A percentile compares a stretch with the other conserved stretches of the same genome.
Evolutionary conservation across 164 flowering plant genomes (phyloP).

Genomic region (Stephania japonica): DNA sequence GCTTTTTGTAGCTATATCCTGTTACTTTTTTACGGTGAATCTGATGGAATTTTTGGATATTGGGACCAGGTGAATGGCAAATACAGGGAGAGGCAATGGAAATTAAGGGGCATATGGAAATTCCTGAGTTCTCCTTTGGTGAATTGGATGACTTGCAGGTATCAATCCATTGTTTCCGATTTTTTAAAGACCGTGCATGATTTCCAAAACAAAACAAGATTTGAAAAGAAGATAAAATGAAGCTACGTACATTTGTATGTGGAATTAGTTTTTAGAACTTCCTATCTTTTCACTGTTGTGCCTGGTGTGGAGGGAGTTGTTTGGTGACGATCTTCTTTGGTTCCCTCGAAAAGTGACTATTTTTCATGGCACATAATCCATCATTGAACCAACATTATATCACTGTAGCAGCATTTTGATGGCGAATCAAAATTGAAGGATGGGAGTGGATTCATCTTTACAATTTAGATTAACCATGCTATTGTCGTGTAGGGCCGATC

Average conservation of each 20-base stretch:
- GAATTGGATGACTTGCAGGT: slow-evolving; percentile 96
- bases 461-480: too few species aligned
- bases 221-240: too few species aligned
- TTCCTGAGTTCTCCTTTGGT: slow-evolving; percentile 81
- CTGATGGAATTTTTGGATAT: not conserved
- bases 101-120: slow-evolving; percentile 58
- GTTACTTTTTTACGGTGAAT: not conserved
- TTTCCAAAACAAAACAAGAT: too few species aligned
- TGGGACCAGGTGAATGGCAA: slow-evolving; percentile 70
- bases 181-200: not conserved
- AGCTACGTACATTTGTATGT: not conserved
- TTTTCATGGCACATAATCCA: too few species aligned
- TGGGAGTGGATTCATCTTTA: too few species aligned
- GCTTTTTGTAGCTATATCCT: not conserved
- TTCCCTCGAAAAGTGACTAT: too few species aligned
- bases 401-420: too few species aligned
- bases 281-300: not conserved
- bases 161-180: slow-evolving; percentile 1
- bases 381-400: too few species aligned
- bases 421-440: too few species aligned
- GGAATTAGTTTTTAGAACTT: not conserved
- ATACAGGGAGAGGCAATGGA: slow-evolving; percentile 53
- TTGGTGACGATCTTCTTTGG: too few species aligned
- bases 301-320: too few species aligned
- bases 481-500: too few species aligned